These are phyloP conservation scores for Nicotiana sylvestris DNA, from an alignment of 257 asterid species.

Conservation along the genomic window DNA sequence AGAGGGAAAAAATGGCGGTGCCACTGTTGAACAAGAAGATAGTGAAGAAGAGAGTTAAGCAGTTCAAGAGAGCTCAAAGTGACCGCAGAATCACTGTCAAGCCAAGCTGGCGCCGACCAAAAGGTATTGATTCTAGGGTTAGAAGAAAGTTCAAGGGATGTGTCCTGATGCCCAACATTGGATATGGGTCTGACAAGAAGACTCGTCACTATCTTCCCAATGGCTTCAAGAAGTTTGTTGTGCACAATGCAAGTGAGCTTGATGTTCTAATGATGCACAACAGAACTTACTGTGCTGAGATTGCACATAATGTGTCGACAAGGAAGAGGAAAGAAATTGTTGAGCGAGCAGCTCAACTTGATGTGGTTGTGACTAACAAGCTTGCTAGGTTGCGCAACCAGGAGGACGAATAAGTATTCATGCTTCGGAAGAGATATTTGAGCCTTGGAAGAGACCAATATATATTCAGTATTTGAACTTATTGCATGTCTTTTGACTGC, in stretches of 20 bases:
- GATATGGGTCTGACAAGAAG: conserved; percentile 70
- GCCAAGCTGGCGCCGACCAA: conserved; percentile 75
- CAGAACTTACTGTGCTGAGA: conserved; percentile 71
- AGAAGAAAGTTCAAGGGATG: conserved; percentile 81
- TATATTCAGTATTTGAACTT: background rate
- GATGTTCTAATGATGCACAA: conserved; percentile 81
- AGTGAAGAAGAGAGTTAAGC: conserved; percentile 1
- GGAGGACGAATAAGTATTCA: conserved; percentile 56
- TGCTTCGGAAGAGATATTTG: background rate
- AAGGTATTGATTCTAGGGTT: conserved; percentile 81
- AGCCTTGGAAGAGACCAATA: background rate
- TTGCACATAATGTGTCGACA: conserved; percentile 64
- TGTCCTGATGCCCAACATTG: conserved; percentile 70
- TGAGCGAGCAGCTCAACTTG: conserved; percentile 71
- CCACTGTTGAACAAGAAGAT: conserved; percentile 2
- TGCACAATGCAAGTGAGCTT: conserved; percentile 58
- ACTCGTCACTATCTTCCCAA: conserved; percentile 72
- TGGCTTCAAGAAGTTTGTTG: conserved; percentile 69
- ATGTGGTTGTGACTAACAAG: conserved; percentile 66
- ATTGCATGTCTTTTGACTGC: background rate
- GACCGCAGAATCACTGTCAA: conserved; percentile 10
- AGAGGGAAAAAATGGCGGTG: background rate
- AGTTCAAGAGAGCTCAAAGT: conserved; percentile 7
- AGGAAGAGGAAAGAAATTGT: conserved; percentile 68
- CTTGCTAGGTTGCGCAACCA: conserved; percentile 73